Evolutionary conservation across 2,329 filamentous ascomycete genomes (phyloP).

Genomic region (Verticillium nonalfalfae): DNA sequence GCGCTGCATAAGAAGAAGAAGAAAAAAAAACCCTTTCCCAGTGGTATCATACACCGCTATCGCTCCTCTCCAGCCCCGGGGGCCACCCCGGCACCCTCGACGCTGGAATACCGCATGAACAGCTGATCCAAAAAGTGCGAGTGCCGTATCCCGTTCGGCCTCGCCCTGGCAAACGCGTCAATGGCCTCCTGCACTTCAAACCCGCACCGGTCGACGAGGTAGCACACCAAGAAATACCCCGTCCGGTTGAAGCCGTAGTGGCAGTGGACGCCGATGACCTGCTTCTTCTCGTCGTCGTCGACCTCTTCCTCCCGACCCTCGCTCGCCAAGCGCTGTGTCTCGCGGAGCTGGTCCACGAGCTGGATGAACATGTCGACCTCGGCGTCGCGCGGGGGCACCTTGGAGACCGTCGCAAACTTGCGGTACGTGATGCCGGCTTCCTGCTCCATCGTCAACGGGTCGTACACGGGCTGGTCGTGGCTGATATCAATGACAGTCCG

Average conservation of each 20-base stretch:
- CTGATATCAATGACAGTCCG: conserved; percentile 84
- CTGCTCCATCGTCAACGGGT: conserved; percentile 62
- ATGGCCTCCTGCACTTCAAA: conserved; percentile 72
- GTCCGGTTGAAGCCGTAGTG: conserved; percentile 96
- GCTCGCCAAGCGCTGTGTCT: conserved; percentile 34
- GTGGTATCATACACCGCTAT: neutral
- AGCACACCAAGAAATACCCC: conserved; percentile 84
- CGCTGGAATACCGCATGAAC: conserved; percentile 64
- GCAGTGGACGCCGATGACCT: conserved; percentile 77
- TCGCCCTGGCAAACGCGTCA: conserved; percentile 63
- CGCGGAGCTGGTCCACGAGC: conserved; percentile 53
- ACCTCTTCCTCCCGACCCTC: conserved; percentile 31
- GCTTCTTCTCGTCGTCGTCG: conserved; percentile 23
- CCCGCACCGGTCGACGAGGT: conserved; percentile 75
- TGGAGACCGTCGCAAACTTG: conserved; percentile 89
- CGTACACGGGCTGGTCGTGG: conserved; percentile 85
- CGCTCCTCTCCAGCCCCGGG: neutral
- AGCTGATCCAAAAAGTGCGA: conserved; percentile 82
- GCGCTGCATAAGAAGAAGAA: neutral
- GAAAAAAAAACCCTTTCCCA: neutral
- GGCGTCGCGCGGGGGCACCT: conserved; percentile 65
- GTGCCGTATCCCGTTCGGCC: conserved; percentile 82
- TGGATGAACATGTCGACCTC: conserved; percentile 49
- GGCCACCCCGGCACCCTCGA: neutral
- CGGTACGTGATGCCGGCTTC: conserved; percentile 61